These are phyloP conservation scores for Epichloe elymi DNA, from an alignment of 2,329 filamentous ascomycete species.

Conservation along the genomic window DNA sequence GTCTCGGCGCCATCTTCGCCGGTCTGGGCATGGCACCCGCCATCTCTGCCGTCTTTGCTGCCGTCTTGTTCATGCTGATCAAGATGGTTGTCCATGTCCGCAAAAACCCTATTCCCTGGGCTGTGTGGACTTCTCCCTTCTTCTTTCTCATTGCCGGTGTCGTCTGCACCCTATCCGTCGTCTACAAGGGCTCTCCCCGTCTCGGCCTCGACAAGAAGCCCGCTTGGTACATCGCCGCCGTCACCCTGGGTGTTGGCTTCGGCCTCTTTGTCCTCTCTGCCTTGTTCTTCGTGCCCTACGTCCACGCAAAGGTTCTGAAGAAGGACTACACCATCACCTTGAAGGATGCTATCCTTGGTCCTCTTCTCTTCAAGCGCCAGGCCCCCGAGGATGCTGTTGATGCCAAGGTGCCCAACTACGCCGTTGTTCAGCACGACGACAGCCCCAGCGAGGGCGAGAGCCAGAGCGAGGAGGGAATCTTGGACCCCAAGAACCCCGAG, in stretches of 20 bases:
- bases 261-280: slow-evolving; percentile 46
- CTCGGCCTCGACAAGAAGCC: slow-evolving; percentile 54
- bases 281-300: slow-evolving; percentile 61
- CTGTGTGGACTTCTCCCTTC: slow-evolving; percentile 59
- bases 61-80: slow-evolving; percentile 58
- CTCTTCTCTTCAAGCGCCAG: slow-evolving; percentile 49
- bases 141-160: slow-evolving; percentile 68
- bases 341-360: slow-evolving; percentile 50
- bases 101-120: slow-evolving; percentile 58
- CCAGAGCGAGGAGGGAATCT: slow-evolving; percentile 13
- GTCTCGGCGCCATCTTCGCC: slow-evolving; percentile 59
- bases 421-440: slow-evolving; percentile 55
- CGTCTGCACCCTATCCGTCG: slow-evolving; percentile 62
- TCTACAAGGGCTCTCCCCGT: slow-evolving; percentile 68
- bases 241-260: slow-evolving; percentile 50
- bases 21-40: slow-evolving; percentile 58
- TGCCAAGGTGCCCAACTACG: slow-evolving; percentile 59
- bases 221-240: slow-evolving; percentile 50
- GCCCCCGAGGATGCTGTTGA: slow-evolving; percentile 36
- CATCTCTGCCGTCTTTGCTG: slow-evolving; percentile 51
- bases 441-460: slow-evolving; percentile 20
- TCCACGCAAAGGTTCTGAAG: slow-evolving; percentile 55
- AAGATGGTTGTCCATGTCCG: slow-evolving; percentile 52
- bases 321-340: slow-evolving; percentile 51
- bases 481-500: slow-evolving; percentile 11